Conservation (phyloP, 306 rosid species). For the Inga leiocalycina region DNA sequence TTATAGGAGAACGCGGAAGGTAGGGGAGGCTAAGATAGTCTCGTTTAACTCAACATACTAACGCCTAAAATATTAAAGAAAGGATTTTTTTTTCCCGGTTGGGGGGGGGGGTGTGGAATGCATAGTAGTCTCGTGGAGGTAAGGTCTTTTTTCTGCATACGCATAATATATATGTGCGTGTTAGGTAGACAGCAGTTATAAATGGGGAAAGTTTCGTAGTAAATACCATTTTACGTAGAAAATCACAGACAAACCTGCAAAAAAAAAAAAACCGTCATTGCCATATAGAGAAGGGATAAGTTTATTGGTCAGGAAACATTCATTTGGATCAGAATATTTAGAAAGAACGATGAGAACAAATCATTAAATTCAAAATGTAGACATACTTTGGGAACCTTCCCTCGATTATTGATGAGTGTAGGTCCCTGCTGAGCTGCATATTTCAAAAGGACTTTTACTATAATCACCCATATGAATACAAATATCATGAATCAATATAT, state of each 20-base stretch:
- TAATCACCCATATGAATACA: conserved; percentile 19
- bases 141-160: neutral
- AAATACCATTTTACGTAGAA: conserved; percentile 80
- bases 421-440: conserved; percentile 86
- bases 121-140: neutral
- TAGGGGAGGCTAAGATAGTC: neutral
- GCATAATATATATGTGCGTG: neutral
- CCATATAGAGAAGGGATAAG: conserved; percentile 30
- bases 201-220: conserved; percentile 4
- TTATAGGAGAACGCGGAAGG: neutral
- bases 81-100: no score
- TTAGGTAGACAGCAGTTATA: conserved; percentile 5
- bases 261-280: conserved; percentile 12
- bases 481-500: neutral
- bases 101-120: neutral
- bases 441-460: conserved; percentile 22
- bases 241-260: conserved; percentile 85
- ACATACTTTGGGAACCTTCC: conserved; percentile 88
- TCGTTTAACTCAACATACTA: neutral
- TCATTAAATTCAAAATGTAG: conserved; percentile 30
- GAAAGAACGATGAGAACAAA: conserved; percentile 4
- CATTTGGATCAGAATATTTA: conserved; percentile 16
- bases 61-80: neutral
- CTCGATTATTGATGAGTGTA: conserved; percentile 77
- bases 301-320: conserved; percentile 6